Evolutionary conservation across 768 basidiomycete species (phyloP), one percentile per base, ranked within the genome.

Genomic region (Termitomyces bulborhizus): DNA sequence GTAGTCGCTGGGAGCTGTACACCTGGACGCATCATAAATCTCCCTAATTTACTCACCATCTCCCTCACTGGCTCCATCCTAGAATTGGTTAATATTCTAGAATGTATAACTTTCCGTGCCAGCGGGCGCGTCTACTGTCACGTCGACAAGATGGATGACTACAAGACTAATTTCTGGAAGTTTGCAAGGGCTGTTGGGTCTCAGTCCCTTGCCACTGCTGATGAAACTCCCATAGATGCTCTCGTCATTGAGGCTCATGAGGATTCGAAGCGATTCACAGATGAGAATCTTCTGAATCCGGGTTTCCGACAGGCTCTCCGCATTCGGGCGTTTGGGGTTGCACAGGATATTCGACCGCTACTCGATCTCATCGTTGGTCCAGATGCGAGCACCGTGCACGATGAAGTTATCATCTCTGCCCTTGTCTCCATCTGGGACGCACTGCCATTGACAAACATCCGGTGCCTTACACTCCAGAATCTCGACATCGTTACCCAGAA

Each of bases 401-500:
- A 76, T 56, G 69, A 71, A 24, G 60, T 64, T 42, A 53, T 74
- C 49, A 67, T 75, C 34, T 63, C 61, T 18, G 57, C 65, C 16
- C 64, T 75, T 26, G 50, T 56, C 9, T 60, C 63, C 8, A 58
- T 73, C 21, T 73, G 69, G 69, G 66, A 64, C 7, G 68, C 67
- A 12, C 63, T 76, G 24, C 59, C 74, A 24, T 57, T 73, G 36
- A 57, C 62, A 6, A 60, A 66, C 12, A 61, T 73, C 18, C 66
- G 68, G 18, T 69, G 69, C 6, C 62, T 76, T 36, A 68, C 67
- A 1, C 62, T 76, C 3, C 71, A 73, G 48, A 68, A 71, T 51
- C 54, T 73, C 36, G 71, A 73, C 57, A 64, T 73, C 32, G 59
- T 75, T 27, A 75, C 75, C 0, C 73, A 75, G 57, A 73, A 68